Evolutionary conservation across 1,284 basidiomycete species (phyloP).

Genomic region (Bjerkandera adusta): DNA sequence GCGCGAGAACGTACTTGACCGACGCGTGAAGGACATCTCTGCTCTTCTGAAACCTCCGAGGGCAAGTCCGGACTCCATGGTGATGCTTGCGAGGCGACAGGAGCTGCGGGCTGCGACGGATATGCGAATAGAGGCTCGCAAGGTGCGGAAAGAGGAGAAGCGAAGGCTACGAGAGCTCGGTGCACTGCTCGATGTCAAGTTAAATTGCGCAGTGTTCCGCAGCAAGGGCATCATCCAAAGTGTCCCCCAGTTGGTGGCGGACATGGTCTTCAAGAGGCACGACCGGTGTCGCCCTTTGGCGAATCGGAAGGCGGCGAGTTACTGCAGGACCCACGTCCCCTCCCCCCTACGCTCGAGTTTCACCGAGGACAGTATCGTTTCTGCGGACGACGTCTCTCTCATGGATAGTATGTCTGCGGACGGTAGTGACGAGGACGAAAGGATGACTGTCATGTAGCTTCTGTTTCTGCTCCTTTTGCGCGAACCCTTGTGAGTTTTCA

Average conservation of each 20-base stretch:
- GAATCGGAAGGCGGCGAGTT: conserved; percentile 28
- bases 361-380: conserved; percentile 18
- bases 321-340: conserved; percentile 19
- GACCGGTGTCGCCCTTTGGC: conserved; percentile 38
- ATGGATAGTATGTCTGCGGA: too few relatives aligned
- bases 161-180: conserved; percentile 51
- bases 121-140: conserved; percentile 42
- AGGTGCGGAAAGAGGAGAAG: conserved; percentile 45
- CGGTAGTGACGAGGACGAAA: too few relatives aligned
- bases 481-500: too few relatives aligned
- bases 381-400: too few relatives aligned
- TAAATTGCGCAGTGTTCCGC: conserved; percentile 26
- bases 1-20: conserved; percentile 33
- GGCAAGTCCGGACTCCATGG: conserved; percentile 18
- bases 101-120: conserved; percentile 38
- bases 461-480: too few relatives aligned
- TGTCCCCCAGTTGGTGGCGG: conserved; percentile 51
- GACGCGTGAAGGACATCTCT: conserved; percentile 24
- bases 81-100: conserved; percentile 26
- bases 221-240: conserved; percentile 30
- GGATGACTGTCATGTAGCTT: too few relatives aligned
- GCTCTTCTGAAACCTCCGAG: conserved; percentile 23
- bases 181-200: conserved; percentile 47
- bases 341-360: conserved; percentile 27
- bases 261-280: conserved; percentile 51